Conservation (phyloP, 2,329 filamentous ascomycete species). For the Cladosporium austrohemisphaericum region DNA sequence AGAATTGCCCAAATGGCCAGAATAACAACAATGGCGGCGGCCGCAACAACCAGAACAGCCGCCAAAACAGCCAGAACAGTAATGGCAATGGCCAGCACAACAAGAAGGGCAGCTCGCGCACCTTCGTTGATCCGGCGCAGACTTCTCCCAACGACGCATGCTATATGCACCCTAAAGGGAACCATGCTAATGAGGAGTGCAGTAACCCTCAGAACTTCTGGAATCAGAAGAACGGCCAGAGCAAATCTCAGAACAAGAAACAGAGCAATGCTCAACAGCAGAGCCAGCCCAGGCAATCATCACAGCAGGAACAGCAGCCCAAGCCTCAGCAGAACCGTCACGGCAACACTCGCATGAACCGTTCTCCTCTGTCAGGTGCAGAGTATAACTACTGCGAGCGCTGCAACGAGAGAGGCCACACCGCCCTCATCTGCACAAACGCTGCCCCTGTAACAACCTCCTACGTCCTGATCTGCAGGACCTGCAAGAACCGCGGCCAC, state of each 20-base stretch:
- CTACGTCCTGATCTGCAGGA: background rate
- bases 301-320: background rate
- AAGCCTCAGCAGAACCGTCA: background rate
- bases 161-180: background rate
- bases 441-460: background rate
- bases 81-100: background rate
- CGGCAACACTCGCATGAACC: background rate
- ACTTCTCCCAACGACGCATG: background rate
- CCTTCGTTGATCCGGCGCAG: background rate
- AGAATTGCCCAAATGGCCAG: background rate
- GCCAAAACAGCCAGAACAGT: background rate
- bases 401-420: constrained; percentile 5
- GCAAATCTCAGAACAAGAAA: background rate
- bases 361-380: background rate
- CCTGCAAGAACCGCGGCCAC: constrained; percentile 2
- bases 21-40: background rate
- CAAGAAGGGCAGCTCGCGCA: background rate
- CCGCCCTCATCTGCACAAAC: background rate
- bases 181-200: background rate
- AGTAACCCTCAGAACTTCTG: background rate
- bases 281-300: background rate
- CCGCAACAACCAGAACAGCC: background rate
- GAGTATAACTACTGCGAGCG: constrained; percentile 4
- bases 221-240: background rate
- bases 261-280: no score